These are phyloP conservation scores for Raphanus sativus DNA, from an alignment of 345 rosid species.

Conservation along the genomic window DNA sequence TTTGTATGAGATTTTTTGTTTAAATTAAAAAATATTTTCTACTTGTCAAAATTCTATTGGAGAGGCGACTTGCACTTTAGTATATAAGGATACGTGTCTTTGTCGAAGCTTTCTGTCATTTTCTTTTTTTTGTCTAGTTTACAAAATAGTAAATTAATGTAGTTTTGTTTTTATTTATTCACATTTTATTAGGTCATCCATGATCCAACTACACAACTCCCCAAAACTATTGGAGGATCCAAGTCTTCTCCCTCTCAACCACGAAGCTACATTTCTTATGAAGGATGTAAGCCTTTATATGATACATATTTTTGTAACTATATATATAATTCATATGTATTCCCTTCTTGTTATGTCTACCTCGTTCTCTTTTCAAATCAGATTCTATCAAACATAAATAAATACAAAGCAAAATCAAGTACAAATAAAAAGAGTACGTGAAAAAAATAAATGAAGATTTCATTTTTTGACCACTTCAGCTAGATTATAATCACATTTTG, in stretches of 20 bases:
- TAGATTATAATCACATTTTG: constrained; percentile 14
- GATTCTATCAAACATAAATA: neutral
- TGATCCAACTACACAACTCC: constrained; percentile 31
- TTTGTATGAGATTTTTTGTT: no score
- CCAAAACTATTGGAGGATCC: constrained; percentile 42
- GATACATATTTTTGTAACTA: neutral
- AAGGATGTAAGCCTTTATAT: neutral
- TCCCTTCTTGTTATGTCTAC: neutral
- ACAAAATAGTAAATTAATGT: neutral
- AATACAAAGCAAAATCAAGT: neutral
- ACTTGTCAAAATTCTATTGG: no score
- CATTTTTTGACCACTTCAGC: no score
- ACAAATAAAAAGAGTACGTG: neutral
- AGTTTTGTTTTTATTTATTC: neutral
- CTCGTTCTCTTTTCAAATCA: constrained; percentile 7
- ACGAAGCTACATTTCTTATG: constrained; percentile 14
- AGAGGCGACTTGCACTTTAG: no score
- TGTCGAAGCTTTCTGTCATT: neutral
- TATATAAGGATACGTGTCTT: neutral
- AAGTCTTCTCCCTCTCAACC: constrained; percentile 36
- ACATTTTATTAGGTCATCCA: constrained; percentile 28
- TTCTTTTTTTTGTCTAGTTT: no score
- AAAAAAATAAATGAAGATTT: constrained; percentile 15
- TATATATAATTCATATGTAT: constrained; percentile 1
- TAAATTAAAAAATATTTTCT: no score